These are phyloP conservation scores for Stropharia rugosoannulata DNA, from an alignment of 768 basidiomycete genomes.

Conservation along the genomic window DNA sequence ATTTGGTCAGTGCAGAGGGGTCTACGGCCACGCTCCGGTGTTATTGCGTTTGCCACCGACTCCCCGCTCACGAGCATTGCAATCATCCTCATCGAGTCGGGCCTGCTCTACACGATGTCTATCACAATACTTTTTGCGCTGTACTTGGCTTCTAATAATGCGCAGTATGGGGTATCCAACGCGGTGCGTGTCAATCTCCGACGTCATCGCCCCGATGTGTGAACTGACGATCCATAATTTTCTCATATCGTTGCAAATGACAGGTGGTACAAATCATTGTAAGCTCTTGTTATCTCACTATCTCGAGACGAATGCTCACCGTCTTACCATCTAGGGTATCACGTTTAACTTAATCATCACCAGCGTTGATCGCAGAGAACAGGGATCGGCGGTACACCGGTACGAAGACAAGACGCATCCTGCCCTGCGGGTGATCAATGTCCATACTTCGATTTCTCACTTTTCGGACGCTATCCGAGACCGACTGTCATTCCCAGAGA, in stretches of 20 bases:
- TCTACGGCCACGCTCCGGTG: conserved; percentile 21
- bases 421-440: conserved; percentile 29
- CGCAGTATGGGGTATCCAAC: conserved; percentile 35
- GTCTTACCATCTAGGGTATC: conserved; percentile 18
- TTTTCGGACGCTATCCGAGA: conserved; percentile 16
- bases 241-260: no score
- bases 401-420: conserved; percentile 10
- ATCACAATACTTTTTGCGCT: conserved; percentile 33
- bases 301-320: not conserved
- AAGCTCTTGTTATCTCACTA: conserved; percentile 4
- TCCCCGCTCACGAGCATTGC: conserved; percentile 27
- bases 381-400: conserved; percentile 3
- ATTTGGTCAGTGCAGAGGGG: conserved; percentile 33
- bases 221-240: not conserved
- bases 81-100: conserved; percentile 37
- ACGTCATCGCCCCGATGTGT: not conserved
- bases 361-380: conserved; percentile 25
- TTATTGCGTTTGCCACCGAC: not conserved
- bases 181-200: conserved; percentile 26
- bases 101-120: conserved; percentile 35
- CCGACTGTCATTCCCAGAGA: not conserved
- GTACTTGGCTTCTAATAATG: conserved; percentile 35
- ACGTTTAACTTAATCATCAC: conserved; percentile 26
- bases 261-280: conserved; percentile 44
- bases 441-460: conserved; percentile 28